These are phyloP conservation scores for Puccinia novopanici DNA, from an alignment of 1,284 basidiomycete genomes.

Conservation along the genomic window DNA sequence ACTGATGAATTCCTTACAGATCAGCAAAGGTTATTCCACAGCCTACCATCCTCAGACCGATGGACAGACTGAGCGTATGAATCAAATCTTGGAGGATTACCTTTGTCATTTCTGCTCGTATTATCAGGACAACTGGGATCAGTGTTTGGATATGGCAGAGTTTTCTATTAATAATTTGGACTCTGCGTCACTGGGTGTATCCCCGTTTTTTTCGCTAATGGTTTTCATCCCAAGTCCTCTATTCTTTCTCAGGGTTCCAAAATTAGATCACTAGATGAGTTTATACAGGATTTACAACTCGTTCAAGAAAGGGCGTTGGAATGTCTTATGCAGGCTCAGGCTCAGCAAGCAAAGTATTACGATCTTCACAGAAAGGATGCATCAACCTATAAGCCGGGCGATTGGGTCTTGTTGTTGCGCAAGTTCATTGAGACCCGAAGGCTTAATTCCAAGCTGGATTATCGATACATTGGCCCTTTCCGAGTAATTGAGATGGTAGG, in stretches of 20 bases:
- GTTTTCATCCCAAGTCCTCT: constrained; percentile 58
- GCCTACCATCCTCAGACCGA: constrained; percentile 36
- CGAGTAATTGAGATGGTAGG: constrained; percentile 17
- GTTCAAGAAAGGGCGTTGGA: constrained; percentile 6
- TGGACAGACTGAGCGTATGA: constrained; percentile 11
- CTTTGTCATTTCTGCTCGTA: constrained; percentile 52
- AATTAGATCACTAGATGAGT: constrained; percentile 21
- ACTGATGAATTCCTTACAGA: not conserved
- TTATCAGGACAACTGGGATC: constrained; percentile 54
- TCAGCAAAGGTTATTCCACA: not conserved
- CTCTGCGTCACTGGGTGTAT: constrained; percentile 56
- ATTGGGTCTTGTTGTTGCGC: not conserved
- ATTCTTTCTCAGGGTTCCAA: constrained; percentile 1
- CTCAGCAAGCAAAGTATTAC: not conserved
- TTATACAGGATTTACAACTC: not conserved
- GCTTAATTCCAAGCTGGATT: constrained; percentile 4
- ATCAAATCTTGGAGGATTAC: constrained; percentile 40
- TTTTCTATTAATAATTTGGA: constrained; percentile 54
- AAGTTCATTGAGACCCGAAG: constrained; percentile 1
- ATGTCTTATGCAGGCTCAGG: not conserved
- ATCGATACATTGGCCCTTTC: too few relatives aligned
- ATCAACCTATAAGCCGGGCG: too few relatives aligned
- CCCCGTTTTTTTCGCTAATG: constrained; percentile 63
- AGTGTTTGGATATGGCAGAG: constrained; percentile 55
- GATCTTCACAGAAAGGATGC: not conserved